Base-by-base conservation (phyloP, 768 basidiomycete species). In the Suillus occidentalis region DNA sequence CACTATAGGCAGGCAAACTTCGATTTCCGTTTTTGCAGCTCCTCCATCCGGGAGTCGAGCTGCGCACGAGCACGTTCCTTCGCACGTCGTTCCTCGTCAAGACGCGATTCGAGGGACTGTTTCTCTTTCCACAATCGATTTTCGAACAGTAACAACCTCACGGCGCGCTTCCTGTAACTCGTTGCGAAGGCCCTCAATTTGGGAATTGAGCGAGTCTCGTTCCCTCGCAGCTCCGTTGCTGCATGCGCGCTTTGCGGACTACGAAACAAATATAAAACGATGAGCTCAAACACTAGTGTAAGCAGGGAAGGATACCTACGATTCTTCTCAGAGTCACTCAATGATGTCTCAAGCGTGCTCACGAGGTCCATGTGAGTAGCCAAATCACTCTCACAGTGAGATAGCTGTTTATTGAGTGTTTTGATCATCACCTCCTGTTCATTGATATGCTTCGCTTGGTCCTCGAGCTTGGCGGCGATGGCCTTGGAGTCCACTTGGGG, bases 231-330 rank as follows among this genome's bases (percentile, higher is more conserved):
- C 72, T 97, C 95, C 63, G 91, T 94, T 22, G 94, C 92, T 96
- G 95, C 88, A 94, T 90, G 43, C 95, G 92, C 7, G 94, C 91
- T 78, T 97, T 97, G 66, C 95, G 92, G 63, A 97, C 92, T 95
- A 71, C 40, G 63, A 37, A 39, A 50, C 57, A 52, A 58, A 63
- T n/a, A 67, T 47, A 36, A n/a, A 68, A 62, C 53, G 65, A 68
- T 56, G 65, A 68, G 58, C 37, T 28, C 25, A 65, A 52, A 58
- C 12, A 59, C 49, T 42, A 37, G n/a, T 53, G 58, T 28, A 55
- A 61, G 53, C 37, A 31, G 31, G 65, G 61, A 56, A 63, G 42
- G 61, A 14, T 66, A 86, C 93, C 79, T 77, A 95, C 94, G 81
- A 72, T 95, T 95, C 76, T 97, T 94, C 80, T 97, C 95, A 25